Base-by-base conservation (phyloP, 2,329 filamentous ascomycete species). In the Thermoascus crustaceus region DNA sequence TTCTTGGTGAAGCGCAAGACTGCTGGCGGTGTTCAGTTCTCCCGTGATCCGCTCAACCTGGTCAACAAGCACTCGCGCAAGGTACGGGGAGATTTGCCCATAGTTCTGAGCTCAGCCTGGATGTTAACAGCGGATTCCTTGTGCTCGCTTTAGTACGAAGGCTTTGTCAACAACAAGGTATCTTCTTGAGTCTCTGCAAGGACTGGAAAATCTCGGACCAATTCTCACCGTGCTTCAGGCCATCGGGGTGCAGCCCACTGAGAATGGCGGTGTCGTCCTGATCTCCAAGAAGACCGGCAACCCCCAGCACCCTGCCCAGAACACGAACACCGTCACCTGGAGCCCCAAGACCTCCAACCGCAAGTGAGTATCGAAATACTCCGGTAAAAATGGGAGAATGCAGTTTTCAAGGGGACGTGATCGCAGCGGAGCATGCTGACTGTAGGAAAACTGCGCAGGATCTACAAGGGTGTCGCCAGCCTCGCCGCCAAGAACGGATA, bases 111-210 rank as follows among this genome's bases (percentile, higher is more conserved):
- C n/a, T n/a, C n/a, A n/a, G n/a, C 7, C 20, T 35, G 23, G 30
- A 32, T 23, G 39, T 35, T 18, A 39, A 35, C 33, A 24, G 42
- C 49, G 57, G 38, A 59, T 32, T 27, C 14, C 19, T 42, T 18
- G n/a, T n/a, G 24, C 38, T 41, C 40, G 32, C 14, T 46, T 45
- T 61, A 93, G 85, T 78, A 94, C 69, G 85, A 85, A 57, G 91
- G 91, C 60, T 93, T 87, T 69, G 79, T 85, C 68, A 94, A 94
- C 75, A 77, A 81, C 66, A 91, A 94, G 84, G 86, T 91, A 82
- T 55, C n/a, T n/a, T n/a, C n/a, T n/a, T 46, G 23, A 6, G 16
- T 24, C 37, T 16, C 19, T 16, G n/a, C 19, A 21, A 19, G 27
- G 16, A 18, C 8, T 34, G 13, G 9, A 21, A 27, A 23, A 36